Conservation (phyloP, 345 rosid genomes). For the Erucastrum elatum region DNA sequence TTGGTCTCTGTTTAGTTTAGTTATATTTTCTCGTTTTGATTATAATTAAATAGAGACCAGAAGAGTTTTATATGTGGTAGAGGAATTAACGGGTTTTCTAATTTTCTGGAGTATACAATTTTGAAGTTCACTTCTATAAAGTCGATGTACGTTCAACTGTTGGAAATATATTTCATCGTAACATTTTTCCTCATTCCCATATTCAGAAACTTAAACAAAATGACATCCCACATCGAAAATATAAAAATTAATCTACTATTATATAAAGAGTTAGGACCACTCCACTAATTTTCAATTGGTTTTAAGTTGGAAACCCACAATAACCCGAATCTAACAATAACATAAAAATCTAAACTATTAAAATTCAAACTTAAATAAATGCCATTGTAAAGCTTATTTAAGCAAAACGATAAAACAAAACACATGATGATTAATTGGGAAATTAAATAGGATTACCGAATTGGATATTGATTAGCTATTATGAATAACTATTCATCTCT, state of each 20-base stretch:
- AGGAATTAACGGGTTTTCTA: constrained; percentile 14
- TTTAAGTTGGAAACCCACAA: no score
- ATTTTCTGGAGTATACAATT: constrained; percentile 21
- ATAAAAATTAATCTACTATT: no score
- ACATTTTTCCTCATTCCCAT: neutral
- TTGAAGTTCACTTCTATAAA: constrained; percentile 15
- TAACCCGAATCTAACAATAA: no score
- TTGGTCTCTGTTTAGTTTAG: constrained; percentile 34
- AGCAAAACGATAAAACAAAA: neutral
- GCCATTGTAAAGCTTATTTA: neutral
- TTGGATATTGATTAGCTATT: constrained; percentile 19
- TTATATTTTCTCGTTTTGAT: constrained; percentile 12
- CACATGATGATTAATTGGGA: neutral
- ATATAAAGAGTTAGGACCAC: no score
- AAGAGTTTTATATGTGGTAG: neutral
- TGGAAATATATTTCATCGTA: constrained; percentile 30
- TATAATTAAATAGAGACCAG: constrained; percentile 28
- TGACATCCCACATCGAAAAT: no score
- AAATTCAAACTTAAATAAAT: neutral
- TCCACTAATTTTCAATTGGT: no score
- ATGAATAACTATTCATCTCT: neutral
- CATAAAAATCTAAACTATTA: no score
- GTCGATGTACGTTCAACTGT: constrained; percentile 24
- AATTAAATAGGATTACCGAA: constrained; percentile 1
- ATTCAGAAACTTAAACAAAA: neutral